phyloP scores from a whole-genome alignment of 2,329 filamentous ascomycete species.

The Fusarium secorum region DNA sequence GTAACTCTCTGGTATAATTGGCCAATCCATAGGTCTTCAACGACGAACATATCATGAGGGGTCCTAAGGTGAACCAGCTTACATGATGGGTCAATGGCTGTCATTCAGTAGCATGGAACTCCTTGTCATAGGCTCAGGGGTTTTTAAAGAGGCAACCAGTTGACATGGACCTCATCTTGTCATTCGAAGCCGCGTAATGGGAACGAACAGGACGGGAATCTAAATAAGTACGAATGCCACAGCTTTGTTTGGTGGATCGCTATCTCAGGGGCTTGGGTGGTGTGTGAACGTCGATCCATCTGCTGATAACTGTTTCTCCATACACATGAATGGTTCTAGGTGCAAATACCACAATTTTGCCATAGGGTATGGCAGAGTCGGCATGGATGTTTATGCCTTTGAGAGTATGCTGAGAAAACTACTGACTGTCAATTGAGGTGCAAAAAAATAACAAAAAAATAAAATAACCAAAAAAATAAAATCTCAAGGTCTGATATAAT shows the following conservation, averaged over 20 bases:
- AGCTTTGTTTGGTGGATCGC: neutral
- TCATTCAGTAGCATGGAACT: neutral
- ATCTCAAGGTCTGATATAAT: neutral
- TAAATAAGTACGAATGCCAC: slow-evolving; percentile 7
- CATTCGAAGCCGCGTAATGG: slow-evolving; percentile 11
- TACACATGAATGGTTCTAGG: neutral
- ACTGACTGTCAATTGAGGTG: neutral
- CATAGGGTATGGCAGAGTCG: neutral
- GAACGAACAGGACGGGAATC: neutral
- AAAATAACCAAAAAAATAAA: too few species aligned
- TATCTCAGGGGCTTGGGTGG: neutral
- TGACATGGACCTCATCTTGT: neutral
- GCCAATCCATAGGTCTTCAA: neutral
- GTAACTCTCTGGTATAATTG: neutral
- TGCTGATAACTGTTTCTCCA: neutral
- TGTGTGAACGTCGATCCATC: neutral
- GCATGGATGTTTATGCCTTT: too few species aligned
- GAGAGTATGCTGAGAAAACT: neutral
- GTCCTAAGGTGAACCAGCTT: neutral
- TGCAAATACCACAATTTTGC: neutral
- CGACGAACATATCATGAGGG: neutral
- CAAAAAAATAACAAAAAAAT: too few species aligned
- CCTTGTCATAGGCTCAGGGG: slow-evolving; percentile 4
- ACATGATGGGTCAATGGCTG: neutral
- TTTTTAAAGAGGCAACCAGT: slow-evolving; percentile 22